Conservation (phyloP, 208 protist species). For the Wallacemonas sp. region DNA sequence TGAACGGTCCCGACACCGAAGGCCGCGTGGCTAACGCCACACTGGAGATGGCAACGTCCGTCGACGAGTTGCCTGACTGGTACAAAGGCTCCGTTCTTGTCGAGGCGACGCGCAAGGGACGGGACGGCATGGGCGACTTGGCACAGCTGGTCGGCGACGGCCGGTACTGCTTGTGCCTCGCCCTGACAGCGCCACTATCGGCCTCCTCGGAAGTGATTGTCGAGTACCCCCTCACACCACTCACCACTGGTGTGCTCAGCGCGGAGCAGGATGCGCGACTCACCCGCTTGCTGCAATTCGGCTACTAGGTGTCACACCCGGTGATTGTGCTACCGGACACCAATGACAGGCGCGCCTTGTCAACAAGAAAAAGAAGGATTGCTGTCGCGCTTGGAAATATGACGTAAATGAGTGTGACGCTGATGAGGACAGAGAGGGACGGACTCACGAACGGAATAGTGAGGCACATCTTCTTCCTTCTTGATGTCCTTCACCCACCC, state of each 20-base stretch:
- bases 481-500: too few relatives aligned
- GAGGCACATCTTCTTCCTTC: conserved; percentile 2
- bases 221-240: conserved; percentile 38
- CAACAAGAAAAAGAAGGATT: neutral
- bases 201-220: conserved; percentile 80
- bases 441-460: neutral
- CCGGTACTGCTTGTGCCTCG: conserved; percentile 69
- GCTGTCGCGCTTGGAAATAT: too few relatives aligned
- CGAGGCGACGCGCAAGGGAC: conserved; percentile 23
- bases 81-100: conserved; percentile 42
- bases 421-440: neutral
- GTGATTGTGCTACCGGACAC: too few relatives aligned
- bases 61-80: conserved; percentile 71
- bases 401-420: too few relatives aligned
- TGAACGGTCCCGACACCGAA: conserved; percentile 56
- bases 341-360: neutral
- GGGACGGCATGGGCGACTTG: conserved; percentile 23
- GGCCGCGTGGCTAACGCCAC: conserved; percentile 47
- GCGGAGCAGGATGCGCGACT: conserved; percentile 36
- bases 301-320: too few relatives aligned
- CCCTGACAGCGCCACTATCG: conserved; percentile 37
- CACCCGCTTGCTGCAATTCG: conserved; percentile 67
- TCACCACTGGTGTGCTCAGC: conserved; percentile 45
- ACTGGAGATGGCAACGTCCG: conserved; percentile 58
- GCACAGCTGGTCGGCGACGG: conserved; percentile 28